These are phyloP conservation scores for Persicaria maculosa DNA, from an alignment of 148 eudicot genomes.

Conservation along the genomic window DNA sequence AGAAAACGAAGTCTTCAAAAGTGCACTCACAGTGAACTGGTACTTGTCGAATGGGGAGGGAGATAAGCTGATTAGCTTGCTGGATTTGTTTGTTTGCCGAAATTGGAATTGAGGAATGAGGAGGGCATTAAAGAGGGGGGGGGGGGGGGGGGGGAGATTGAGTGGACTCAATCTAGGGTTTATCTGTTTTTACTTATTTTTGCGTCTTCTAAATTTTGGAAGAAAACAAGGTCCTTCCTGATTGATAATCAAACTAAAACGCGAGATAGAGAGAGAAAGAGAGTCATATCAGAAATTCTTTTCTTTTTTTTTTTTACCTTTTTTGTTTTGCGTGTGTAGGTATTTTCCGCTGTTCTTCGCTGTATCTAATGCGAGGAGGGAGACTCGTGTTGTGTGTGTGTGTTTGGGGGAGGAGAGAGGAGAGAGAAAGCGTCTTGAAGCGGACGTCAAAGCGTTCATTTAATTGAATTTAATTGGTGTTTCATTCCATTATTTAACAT, in stretches of 20 bases:
- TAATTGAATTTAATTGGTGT: constrained; percentile 41
- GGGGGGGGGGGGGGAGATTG: neutral
- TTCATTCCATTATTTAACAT: neutral
- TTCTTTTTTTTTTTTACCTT: constrained; percentile 10
- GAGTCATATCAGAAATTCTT: constrained; percentile 2
- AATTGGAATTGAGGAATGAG: constrained; percentile 1
- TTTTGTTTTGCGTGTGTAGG: constrained; percentile 9
- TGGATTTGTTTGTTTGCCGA: constrained; percentile 1
- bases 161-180: constrained; percentile 13
- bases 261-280: neutral
- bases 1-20: neutral
- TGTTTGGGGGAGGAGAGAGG: neutral
- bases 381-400: constrained; percentile 4
- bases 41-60: neutral
- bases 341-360: constrained; percentile 33
- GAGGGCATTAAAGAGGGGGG: neutral
- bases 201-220: neutral
- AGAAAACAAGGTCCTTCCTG: neutral
- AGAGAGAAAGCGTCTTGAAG: constrained; percentile 30
- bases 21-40: constrained; percentile 9
- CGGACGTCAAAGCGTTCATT: constrained; percentile 81
- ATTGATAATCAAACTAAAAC: neutral
- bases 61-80: neutral
- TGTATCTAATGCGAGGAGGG: neutral
- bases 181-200: neutral